Base-by-base conservation (phyloP, 805 yeast species). In the Candida arabinofermentans region DNA sequence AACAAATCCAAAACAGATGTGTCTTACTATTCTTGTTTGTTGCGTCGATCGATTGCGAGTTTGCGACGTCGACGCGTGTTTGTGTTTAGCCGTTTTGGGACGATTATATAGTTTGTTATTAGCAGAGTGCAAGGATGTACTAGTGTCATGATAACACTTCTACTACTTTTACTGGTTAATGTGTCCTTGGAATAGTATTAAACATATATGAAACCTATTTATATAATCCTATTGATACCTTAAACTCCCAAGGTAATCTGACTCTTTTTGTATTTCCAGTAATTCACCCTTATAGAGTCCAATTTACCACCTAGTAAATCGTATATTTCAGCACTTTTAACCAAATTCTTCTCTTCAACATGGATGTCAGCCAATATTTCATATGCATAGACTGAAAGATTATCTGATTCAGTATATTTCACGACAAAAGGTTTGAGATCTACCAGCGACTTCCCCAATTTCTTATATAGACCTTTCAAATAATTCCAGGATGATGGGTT, bases 401-500 rank as follows among this genome's bases (percentile, higher is more conserved):
- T 47, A 8, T 49, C 39, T 3, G 46, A 51, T 10, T 39, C 24
- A n/a, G n/a, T 75, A 53, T 70, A 79, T 14, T 57, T 46, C 10
- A 48, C 32, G 22, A 79, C 76, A 42, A 83, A 76, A 2, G 47
- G 55, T 42, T 76, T 69, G 27, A 82, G 57, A 0, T 65, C 70
- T 49, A 18, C 64, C 61, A 33, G 39, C 12, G 1, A 51, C 48
- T 21, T 18, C 8, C 13, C 17, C 12, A 35, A 54, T 48, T 24
- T 49, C 42, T 13, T 65, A 51, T 72, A 70, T 0, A 86, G 50
- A 1, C 91, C 96, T 7, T 61, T 57, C 14, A 89, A 60, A 57
- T 91, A 93, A 53, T 83, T 83, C 99, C 98, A 91, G 0, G 85
- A 67, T 6, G 95, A 80, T 34, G 84, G 80, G 58, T 93, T 91